Conservation (phyloP, 495 filamentous ascomycete genomes). For the Cercophora scortea region DNA sequence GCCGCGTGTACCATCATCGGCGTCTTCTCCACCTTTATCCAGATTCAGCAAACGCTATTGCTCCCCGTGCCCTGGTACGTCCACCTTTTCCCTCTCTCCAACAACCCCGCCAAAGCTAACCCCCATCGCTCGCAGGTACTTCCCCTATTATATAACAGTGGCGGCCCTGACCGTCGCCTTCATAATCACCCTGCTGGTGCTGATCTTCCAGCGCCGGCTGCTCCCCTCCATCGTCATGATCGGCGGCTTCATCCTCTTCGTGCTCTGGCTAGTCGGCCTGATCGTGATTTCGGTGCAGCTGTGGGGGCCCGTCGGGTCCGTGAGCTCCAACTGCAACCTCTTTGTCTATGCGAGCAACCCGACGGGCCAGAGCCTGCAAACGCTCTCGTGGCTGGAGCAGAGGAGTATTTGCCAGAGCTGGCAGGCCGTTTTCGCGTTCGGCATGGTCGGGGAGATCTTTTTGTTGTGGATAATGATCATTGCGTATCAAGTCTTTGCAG, state of each 20-base stretch:
- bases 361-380: constrained; percentile 56
- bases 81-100: neutral
- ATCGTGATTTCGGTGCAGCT: constrained; percentile 85
- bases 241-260: constrained; percentile 86
- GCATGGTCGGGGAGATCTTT: constrained; percentile 73
- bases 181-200: constrained; percentile 59
- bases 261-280: constrained; percentile 86
- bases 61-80: constrained; percentile 78
- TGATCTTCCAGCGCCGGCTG: constrained; percentile 70
- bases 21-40: constrained; percentile 78
- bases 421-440: constrained; percentile 59
- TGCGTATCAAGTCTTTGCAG: constrained; percentile 74
- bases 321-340: constrained; percentile 72
- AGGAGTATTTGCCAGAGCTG: constrained; percentile 73
- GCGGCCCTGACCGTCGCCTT: constrained; percentile 64
- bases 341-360: constrained; percentile 50
- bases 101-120: neutral
- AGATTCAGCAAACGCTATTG: constrained; percentile 62
- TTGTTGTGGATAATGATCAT: constrained; percentile 93
- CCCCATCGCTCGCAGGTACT: constrained; percentile 58
- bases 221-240: constrained; percentile 87
- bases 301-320: constrained; percentile 67
- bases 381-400: constrained; percentile 84
- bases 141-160: constrained; percentile 81
- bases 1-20: constrained; percentile 74